Percentiles rank a stretch among this genome's conserved stretches.
These are phyloP conservation scores for Abrus precatorius DNA, from an alignment of 306 rosid species.

Conservation along the genomic window DNA sequence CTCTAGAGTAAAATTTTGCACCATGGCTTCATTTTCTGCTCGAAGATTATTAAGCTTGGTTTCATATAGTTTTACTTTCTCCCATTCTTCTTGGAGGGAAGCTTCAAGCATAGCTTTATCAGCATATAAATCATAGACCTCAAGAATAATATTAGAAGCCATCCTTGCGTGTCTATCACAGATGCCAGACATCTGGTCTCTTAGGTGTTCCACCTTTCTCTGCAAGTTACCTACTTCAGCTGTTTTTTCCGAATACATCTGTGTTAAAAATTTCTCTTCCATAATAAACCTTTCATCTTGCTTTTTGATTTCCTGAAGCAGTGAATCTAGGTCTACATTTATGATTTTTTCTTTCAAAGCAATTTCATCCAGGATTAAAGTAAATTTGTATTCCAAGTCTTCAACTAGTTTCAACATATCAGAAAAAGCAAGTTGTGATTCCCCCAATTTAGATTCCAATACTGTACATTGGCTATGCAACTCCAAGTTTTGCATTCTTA, in stretches of 20 bases:
- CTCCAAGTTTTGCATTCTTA: constrained; percentile 56
- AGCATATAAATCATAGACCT: constrained; percentile 48
- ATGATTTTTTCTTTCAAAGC: constrained; percentile 53
- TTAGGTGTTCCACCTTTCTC: constrained; percentile 47
- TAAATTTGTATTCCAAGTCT: constrained; percentile 54
- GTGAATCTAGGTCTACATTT: constrained; percentile 48
- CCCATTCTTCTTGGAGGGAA: constrained; percentile 59
- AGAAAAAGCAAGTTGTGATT: constrained; percentile 46
- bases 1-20: constrained; percentile 42
- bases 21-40: constrained; percentile 49
- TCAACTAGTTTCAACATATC: constrained; percentile 49
- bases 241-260: constrained; percentile 55
- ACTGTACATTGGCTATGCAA: constrained; percentile 49
- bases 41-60: constrained; percentile 45
- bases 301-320: constrained; percentile 49
- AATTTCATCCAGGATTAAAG: constrained; percentile 52
- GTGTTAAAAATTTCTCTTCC: constrained; percentile 51
- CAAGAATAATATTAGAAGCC: constrained; percentile 49
- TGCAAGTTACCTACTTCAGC: constrained; percentile 55
- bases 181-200: constrained; percentile 42
- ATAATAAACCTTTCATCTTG: constrained; percentile 49
- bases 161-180: constrained; percentile 42
- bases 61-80: constrained; percentile 44
- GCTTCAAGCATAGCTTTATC: constrained; percentile 56
- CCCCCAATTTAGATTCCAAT: constrained; percentile 55